These are phyloP conservation scores for Chiua sp. DNA, from an alignment of 1,284 basidiomycete genomes.

Conservation along the genomic window DNA sequence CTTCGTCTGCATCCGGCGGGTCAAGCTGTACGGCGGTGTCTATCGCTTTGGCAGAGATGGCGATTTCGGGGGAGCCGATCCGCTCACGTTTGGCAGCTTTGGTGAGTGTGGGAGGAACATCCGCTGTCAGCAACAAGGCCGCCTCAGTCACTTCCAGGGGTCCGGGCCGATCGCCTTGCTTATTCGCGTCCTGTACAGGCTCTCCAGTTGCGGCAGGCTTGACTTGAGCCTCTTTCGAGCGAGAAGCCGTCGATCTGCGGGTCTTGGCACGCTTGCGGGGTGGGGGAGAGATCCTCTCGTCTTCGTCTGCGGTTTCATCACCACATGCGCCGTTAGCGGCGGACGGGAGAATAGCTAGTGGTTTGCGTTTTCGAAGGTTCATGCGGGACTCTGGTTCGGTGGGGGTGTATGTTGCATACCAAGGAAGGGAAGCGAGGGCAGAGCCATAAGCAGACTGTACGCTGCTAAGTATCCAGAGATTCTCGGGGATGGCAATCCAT, in stretches of 20 bases:
- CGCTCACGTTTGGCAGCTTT: slow-evolving; percentile 27
- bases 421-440: slow-evolving; percentile 27
- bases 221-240: slow-evolving; percentile 5
- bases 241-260: slow-evolving; percentile 27
- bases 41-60: slow-evolving; percentile 1
- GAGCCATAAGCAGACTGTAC: slow-evolving; percentile 35
- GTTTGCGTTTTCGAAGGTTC: slow-evolving; percentile 38
- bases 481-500: slow-evolving; percentile 38
- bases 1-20: slow-evolving; percentile 26
- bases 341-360: slow-evolving; percentile 24
- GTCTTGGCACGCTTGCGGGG: slow-evolving; percentile 37
- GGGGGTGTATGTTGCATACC: slow-evolving; percentile 37
- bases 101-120: slow-evolving; percentile 9
- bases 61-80: slow-evolving; percentile 23
- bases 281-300: slow-evolving; percentile 34
- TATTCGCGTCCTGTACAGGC: slow-evolving; percentile 6
- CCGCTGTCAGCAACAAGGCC: slow-evolving; percentile 27
- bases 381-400: slow-evolving; percentile 37
- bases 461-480: slow-evolving; percentile 40
- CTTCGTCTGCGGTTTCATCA: slow-evolving; percentile 37
- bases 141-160: neutral
- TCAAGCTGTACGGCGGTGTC: slow-evolving; percentile 22
- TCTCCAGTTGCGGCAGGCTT: slow-evolving; percentile 7
- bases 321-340: slow-evolving; percentile 21
- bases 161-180: slow-evolving; percentile 3